Evolutionary conservation across 176 grass and related monocot species (phyloP).

Genomic region (Hordeum marinum): DNA sequence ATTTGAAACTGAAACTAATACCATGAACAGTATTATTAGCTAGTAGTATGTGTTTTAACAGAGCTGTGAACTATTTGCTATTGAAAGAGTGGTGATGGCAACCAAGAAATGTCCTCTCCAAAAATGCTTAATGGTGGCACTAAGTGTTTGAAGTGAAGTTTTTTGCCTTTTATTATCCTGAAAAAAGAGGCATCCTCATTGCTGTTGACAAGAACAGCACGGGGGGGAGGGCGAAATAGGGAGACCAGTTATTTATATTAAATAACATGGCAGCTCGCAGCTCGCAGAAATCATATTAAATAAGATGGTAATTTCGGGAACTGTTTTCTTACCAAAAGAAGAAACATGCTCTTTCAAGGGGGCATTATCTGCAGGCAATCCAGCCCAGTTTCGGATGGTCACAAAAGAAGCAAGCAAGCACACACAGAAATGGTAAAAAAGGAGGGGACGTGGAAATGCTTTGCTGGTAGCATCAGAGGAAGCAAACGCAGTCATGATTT

Average conservation of each 20-base stretch:
- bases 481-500: not conserved
- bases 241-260: not conserved
- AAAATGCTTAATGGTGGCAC: not conserved
- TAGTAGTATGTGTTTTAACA: not conserved
- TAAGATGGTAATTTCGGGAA: slow-evolving; percentile 24
- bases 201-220: not conserved
- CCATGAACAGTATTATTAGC: no score
- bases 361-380: slow-evolving; percentile 17
- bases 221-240: not conserved
- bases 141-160: not conserved
- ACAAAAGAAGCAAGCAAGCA: not conserved
- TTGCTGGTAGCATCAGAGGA: not conserved
- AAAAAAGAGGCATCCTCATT: not conserved
- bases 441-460: not conserved
- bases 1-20: no score
- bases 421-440: slow-evolving; percentile 32
- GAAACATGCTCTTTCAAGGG: slow-evolving; percentile 18
- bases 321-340: slow-evolving; percentile 39
- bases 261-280: not conserved
- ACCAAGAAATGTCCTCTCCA: not conserved
- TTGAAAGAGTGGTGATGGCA: not conserved
- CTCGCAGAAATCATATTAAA: no score
- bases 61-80: not conserved
- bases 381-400: slow-evolving; percentile 13
- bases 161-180: not conserved